Base-by-base conservation (phyloP, 2,329 filamentous ascomycete genomes). In the Aspergillus sp. region DNA sequence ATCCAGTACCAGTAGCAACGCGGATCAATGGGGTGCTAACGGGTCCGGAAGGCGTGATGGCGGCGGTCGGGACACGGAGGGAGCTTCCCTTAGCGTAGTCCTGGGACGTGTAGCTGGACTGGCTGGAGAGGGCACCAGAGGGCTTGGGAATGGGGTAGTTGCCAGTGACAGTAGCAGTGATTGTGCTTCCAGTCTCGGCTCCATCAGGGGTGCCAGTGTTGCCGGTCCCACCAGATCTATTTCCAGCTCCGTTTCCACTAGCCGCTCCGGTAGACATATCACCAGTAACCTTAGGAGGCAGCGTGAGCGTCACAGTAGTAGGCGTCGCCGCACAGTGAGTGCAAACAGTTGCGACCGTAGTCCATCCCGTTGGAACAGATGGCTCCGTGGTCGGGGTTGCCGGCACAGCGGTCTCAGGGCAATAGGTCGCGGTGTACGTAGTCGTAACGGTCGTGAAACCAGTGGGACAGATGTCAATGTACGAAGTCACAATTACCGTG, bases 401-500 rank as follows among this genome's bases (percentile, higher is more conserved):
- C n/a, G 63, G 57, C 13, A 60, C 50, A 5, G 41, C 52, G 12
- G 61, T 62, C 13, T 58, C 63, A 3, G 67, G 65, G 51, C 65
- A 70, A 45, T 65, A 63, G 4, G 61, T 67, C 13, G 65, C 67
- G 7, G 68, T 71, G 41, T 64, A 60, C 1, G 67, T 67, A 3
- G 64, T 65, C 2, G 65, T 69, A 43, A 70, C 60, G 5, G 67
- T 71, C 33, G 65, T 71, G 53, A 68, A 71, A 5, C 71, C 70
- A 22, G 67, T 70, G 3, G 70, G 65, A 49, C 69, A 72, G 53
- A 73, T 66, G 44, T 68, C 64, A 6, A 64, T 62, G 51, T 72
- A 72, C 15, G 67, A 67, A 27, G 70, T 73, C 32, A 63, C 58
- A 44, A 70, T 62, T 15, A 70, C 52, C 10, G 67, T 69, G 7